A percentile compares a stretch with the other conserved stretches of the same genome.
phyloP scores from a whole-genome alignment of 2,329 filamentous ascomycete genomes.

The Cercospora nicotianae region DNA sequence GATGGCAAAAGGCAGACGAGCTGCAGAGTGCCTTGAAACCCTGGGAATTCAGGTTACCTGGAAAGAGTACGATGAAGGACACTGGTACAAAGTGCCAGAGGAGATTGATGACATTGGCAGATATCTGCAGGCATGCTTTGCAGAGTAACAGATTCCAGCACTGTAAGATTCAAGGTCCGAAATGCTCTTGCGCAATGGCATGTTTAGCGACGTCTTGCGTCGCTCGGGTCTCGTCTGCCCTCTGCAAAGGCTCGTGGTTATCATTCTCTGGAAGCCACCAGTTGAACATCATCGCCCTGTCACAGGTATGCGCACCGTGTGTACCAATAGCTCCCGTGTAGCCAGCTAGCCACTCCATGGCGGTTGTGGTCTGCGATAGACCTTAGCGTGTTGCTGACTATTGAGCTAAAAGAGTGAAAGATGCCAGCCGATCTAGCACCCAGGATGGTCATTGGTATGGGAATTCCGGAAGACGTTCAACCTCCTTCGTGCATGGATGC shows the following conservation, averaged over 20 bases:
- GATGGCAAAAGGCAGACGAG: neutral
- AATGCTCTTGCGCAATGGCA: neutral
- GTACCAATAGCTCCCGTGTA: no score
- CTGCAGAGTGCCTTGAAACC: neutral
- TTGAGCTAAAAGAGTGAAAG: neutral
- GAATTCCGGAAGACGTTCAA: constrained; percentile 2
- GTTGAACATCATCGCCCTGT: no score
- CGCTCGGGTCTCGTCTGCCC: no score
- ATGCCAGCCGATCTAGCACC: neutral
- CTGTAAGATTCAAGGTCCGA: neutral
- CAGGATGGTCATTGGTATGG: neutral
- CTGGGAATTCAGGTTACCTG: neutral
- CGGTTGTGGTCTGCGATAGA: no score
- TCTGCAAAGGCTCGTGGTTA: no score
- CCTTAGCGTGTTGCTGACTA: no score
- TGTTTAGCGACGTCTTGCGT: neutral
- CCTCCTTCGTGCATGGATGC: constrained; percentile 60
- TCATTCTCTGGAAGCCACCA: no score
- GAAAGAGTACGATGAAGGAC: neutral
- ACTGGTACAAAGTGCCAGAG: neutral
- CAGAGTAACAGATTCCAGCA: no score
- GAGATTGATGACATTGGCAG: neutral
- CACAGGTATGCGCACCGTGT: no score
- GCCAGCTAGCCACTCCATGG: no score
- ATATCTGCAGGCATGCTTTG: neutral